Conservation (phyloP, 228 moss, liverwort and hornwort species). For the Sphagnum fallax region DNA sequence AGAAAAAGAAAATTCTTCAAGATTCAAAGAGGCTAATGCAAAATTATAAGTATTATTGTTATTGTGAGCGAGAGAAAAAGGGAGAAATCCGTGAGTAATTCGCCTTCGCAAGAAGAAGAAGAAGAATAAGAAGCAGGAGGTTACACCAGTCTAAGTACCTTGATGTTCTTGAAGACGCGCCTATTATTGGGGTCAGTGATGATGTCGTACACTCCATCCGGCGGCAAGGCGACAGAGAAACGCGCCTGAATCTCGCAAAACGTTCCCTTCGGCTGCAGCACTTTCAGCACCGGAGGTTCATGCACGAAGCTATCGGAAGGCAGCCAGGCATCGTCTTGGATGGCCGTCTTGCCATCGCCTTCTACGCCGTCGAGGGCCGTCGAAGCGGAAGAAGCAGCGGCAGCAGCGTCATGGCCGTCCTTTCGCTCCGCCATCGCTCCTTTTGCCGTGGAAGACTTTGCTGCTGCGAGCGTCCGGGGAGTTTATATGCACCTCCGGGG, state of each 20-base stretch:
- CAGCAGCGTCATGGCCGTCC: too few relatives aligned
- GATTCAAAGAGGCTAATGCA: too few relatives aligned
- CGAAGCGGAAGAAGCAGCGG: neutral
- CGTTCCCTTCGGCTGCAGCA: slow-evolving; percentile 58
- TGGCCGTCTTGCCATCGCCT: slow-evolving; percentile 31
- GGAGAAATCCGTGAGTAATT: too few relatives aligned
- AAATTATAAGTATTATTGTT: too few relatives aligned
- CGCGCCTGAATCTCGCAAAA: slow-evolving; percentile 75
- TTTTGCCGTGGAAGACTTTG: too few relatives aligned
- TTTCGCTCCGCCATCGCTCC: too few relatives aligned
- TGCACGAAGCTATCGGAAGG: slow-evolving; percentile 44
- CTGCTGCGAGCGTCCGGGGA: too few relatives aligned
- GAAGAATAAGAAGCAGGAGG: too few relatives aligned
- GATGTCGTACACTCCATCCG: slow-evolving; percentile 68
- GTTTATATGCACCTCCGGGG: too few relatives aligned
- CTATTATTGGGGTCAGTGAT: slow-evolving; percentile 80
- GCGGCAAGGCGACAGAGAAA: slow-evolving; percentile 61
- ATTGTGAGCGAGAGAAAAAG: too few relatives aligned
- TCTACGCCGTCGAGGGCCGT: slow-evolving; percentile 65
- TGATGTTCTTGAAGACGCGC: slow-evolving; percentile 80
- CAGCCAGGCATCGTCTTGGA: slow-evolving; percentile 68
- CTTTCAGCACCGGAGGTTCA: slow-evolving; percentile 58
- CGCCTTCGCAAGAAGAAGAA: too few relatives aligned
- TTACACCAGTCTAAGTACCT: slow-evolving; percentile 23
- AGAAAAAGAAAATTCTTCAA: too few relatives aligned